phyloP scores from a whole-genome alignment of 441 rosid genomes.

The California macrophylla region DNA sequence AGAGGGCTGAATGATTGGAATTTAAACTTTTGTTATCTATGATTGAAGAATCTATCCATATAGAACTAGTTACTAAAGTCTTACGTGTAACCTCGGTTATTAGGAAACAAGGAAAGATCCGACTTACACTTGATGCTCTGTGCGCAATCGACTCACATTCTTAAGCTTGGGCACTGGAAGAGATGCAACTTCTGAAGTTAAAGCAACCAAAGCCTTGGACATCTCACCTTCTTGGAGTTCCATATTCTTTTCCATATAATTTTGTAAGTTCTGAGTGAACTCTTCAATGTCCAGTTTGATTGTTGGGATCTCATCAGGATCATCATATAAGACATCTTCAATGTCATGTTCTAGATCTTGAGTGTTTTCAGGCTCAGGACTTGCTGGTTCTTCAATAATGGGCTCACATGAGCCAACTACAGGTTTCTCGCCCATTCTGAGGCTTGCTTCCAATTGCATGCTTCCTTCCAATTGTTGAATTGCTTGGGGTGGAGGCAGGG shows the following conservation, averaged over 20 bases:
- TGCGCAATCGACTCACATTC: slow-evolving; percentile 67
- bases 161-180: slow-evolving; percentile 72
- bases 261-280: slow-evolving; percentile 51
- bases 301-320: slow-evolving; percentile 72
- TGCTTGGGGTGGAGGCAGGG: slow-evolving; percentile 34
- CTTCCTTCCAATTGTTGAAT: slow-evolving; percentile 29
- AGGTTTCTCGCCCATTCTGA: slow-evolving; percentile 12
- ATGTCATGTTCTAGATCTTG: slow-evolving; percentile 51
- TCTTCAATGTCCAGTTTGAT: slow-evolving; percentile 59
- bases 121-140: slow-evolving; percentile 97
- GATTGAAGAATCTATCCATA: not conserved
- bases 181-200: slow-evolving; percentile 54
- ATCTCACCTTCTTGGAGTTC: slow-evolving; percentile 68
- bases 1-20: not conserved
- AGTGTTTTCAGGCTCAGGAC: slow-evolving; percentile 51
- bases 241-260: slow-evolving; percentile 57
- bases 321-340: slow-evolving; percentile 57
- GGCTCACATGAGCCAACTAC: slow-evolving; percentile 36
- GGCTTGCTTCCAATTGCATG: slow-evolving; percentile 16
- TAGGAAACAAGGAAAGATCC: slow-evolving; percentile 16
- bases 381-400: slow-evolving; percentile 71
- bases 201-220: slow-evolving; percentile 87
- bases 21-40: not conserved
- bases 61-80: not conserved
- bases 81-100: not conserved